These are phyloP conservation scores for Acacia crassicarpa DNA, from an alignment of 306 rosid species.

Conservation along the genomic window DNA sequence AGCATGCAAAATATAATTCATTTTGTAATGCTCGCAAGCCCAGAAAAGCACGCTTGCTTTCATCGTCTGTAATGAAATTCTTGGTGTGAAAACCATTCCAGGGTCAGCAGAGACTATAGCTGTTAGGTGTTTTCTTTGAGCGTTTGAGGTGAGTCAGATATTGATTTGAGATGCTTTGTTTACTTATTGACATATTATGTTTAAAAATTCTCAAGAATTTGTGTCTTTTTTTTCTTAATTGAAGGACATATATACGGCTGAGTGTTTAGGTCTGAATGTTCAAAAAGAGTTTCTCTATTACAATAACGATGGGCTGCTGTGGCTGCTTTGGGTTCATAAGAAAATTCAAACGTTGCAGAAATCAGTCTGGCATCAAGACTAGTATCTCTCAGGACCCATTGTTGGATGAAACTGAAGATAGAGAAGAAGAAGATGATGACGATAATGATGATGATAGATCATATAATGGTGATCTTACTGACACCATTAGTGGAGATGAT, in stretches of 20 bases:
- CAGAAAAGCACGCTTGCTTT: background rate
- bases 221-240: slow-evolving; percentile 30
- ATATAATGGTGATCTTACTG: slow-evolving; percentile 49
- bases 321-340: slow-evolving; percentile 81
- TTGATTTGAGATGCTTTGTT: slow-evolving; percentile 4
- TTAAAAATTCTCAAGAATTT: slow-evolving; percentile 40
- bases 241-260: slow-evolving; percentile 37
- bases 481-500: slow-evolving; percentile 58
- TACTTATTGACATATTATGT: slow-evolving; percentile 25
- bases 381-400: slow-evolving; percentile 57
- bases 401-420: slow-evolving; percentile 54
- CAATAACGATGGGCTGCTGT: slow-evolving; percentile 74
- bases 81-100: background rate
- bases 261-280: slow-evolving; percentile 56
- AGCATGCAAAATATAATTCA: background rate
- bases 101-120: slow-evolving; percentile 19
- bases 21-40: background rate
- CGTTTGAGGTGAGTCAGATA: slow-evolving; percentile 15
- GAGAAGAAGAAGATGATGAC: slow-evolving; percentile 53
- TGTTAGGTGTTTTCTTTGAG: slow-evolving; percentile 15
- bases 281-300: slow-evolving; percentile 47
- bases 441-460: slow-evolving; percentile 57
- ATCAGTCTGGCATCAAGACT: slow-evolving; percentile 36
- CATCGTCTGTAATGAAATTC: background rate
- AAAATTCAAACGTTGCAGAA: slow-evolving; percentile 41